phyloP scores from a whole-genome alignment of 2,329 filamentous ascomycete genomes.

The Trichoderma guizhouense region DNA sequence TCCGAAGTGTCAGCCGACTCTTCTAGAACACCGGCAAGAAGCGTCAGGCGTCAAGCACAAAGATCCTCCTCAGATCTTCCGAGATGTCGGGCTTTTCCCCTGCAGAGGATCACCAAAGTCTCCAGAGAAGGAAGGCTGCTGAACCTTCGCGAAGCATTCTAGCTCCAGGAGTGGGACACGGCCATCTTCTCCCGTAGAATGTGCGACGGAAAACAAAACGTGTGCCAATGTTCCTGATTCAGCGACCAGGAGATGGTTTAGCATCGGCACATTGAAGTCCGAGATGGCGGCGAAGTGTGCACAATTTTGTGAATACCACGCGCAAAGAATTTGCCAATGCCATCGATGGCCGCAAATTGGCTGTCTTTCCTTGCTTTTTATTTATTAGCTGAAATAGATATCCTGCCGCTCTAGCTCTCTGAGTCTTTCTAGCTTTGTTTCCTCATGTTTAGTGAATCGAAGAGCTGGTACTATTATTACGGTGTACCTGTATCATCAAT shows the following conservation, averaged over 20 bases:
- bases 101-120: constrained; percentile 2
- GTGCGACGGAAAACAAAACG: neutral
- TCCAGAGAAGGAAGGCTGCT: neutral
- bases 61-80: constrained; percentile 15
- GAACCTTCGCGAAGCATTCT: constrained; percentile 12
- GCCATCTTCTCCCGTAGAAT: neutral
- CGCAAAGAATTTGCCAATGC: neutral
- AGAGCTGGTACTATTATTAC: neutral
- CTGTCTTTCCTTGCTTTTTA: neutral
- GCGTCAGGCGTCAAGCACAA: constrained; percentile 19
- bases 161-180: neutral
- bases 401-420: neutral
- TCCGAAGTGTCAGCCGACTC: constrained; percentile 11
- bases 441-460: neutral
- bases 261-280: neutral
- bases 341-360: neutral
- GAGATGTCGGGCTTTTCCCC: neutral
- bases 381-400: neutral
- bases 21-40: constrained; percentile 28
- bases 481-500: neutral
- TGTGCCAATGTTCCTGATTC: neutral
- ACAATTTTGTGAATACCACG: neutral
- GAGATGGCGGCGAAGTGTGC: neutral
- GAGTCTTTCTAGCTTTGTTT: constrained; percentile 1
- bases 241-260: neutral